Conservation (phyloP, 768 basidiomycete species). For the Peribolospora kevripleyi region DNA sequence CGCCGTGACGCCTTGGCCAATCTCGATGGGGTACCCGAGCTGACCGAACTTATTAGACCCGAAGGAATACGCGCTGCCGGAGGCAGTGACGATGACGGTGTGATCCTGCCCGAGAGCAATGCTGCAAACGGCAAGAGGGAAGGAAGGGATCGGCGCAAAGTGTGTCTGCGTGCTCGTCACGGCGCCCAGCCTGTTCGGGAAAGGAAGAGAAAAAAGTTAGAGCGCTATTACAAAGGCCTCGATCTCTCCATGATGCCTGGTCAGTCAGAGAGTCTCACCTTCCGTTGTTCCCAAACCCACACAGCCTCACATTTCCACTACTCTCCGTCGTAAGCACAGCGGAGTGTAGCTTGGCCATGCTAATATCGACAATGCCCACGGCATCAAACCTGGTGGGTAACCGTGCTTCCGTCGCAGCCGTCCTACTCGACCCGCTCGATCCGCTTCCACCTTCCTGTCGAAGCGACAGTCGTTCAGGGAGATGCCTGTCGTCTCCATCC, state of each 20-base stretch:
- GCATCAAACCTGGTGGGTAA: constrained; percentile 35
- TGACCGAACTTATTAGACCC: constrained; percentile 67
- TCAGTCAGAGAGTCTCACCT: constrained; percentile 26
- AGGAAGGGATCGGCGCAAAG: constrained; percentile 35
- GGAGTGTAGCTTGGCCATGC: constrained; percentile 80
- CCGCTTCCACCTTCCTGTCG: constrained; percentile 19
- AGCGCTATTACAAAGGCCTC: too few relatives aligned
- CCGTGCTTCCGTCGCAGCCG: constrained; percentile 9
- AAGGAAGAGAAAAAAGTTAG: not conserved
- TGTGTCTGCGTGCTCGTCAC: constrained; percentile 55
- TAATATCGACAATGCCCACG: constrained; percentile 37
- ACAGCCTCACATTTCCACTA: constrained; percentile 47
- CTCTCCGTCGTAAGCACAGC: constrained; percentile 49
- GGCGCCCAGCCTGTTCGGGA: constrained; percentile 36
- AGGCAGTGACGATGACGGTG: constrained; percentile 54
- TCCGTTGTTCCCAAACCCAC: constrained; percentile 73
- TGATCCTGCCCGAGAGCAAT: constrained; percentile 87
- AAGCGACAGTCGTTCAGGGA: constrained; percentile 52
- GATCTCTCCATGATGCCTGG: too few relatives aligned
- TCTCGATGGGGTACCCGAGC: constrained; percentile 38
- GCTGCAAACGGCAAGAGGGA: constrained; percentile 31
- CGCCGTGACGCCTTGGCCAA: not conserved
- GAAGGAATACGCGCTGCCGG: constrained; percentile 72
- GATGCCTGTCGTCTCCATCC: constrained; percentile 48
- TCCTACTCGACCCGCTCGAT: constrained; percentile 9